Evolutionary conservation across 208 protist genomes (phyloP).

Genomic region (Pavlovales sp.): DNA sequence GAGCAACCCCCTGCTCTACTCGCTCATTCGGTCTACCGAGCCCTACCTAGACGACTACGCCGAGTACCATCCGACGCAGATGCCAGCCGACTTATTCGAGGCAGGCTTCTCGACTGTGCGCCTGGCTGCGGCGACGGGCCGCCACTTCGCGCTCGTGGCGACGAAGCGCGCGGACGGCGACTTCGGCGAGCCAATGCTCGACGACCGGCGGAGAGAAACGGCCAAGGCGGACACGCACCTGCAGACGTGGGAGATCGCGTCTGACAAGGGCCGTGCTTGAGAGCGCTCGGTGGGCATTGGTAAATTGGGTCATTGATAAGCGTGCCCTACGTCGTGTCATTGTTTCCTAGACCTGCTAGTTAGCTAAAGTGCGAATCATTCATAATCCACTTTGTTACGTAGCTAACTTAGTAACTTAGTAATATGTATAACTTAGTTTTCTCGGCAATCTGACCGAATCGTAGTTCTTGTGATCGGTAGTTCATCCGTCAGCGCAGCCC

Average conservation of each 20-base stretch:
- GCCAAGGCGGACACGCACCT: constrained; percentile 38
- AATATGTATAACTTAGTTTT: no score
- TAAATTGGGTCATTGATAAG: no score
- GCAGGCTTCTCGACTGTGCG: not conserved
- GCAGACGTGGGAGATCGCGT: constrained; percentile 33
- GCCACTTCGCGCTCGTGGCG: constrained; percentile 39
- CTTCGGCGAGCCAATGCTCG: not conserved
- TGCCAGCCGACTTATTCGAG: not conserved
- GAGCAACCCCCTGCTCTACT: constrained; percentile 31
- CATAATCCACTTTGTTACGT: no score
- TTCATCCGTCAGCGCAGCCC: not conserved
- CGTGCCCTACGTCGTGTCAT: no score
- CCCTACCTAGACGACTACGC: constrained; percentile 43
- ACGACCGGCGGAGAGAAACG: constrained; percentile 21
- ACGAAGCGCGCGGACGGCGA: not conserved
- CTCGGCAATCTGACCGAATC: no score
- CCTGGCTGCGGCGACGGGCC: constrained; percentile 26
- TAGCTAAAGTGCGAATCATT: no score
- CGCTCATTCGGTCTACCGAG: constrained; percentile 41
- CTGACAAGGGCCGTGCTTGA: no score
- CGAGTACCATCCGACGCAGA: not conserved
- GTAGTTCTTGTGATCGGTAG: no score
- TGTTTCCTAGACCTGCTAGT: no score
- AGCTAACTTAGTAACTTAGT: no score
- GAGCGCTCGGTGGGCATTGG: no score